phyloP scores from a whole-genome alignment of 306 rosid species.

The Carpinus fangiana region DNA sequence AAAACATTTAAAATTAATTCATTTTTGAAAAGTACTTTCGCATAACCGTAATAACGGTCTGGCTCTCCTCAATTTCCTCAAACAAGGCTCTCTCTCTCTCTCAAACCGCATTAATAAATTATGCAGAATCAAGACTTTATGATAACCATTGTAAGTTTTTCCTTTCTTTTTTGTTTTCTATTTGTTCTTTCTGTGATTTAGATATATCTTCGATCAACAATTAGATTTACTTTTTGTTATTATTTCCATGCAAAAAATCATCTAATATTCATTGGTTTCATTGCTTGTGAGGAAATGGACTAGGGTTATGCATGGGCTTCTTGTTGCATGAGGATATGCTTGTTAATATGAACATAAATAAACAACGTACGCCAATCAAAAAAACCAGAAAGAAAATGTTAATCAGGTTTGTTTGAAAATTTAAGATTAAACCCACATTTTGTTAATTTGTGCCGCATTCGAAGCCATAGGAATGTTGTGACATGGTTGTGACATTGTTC shows the following conservation, averaged over 20 bases:
- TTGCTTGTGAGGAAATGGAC: no score
- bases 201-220: background rate
- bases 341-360: no score
- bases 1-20: no score
- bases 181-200: background rate
- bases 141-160: slow-evolving; percentile 7
- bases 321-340: background rate
- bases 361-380: no score
- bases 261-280: background rate
- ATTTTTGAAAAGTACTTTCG: background rate
- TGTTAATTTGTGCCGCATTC: no score
- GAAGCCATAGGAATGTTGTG: no score
- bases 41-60: slow-evolving; percentile 30
- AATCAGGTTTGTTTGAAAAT: no score
- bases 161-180: background rate
- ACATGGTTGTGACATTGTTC: background rate
- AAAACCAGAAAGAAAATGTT: no score
- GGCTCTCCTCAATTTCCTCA: slow-evolving; percentile 7
- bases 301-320: background rate
- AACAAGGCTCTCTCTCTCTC: slow-evolving; percentile 14
- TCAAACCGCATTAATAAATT: background rate
- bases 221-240: background rate
- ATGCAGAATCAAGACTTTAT: slow-evolving; percentile 4
- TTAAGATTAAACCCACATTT: no score
- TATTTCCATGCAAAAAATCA: background rate